Evolutionary conservation across 2,329 filamentous ascomycete genomes (phyloP).

Genomic region (Plectosphaerella plurivora): DNA sequence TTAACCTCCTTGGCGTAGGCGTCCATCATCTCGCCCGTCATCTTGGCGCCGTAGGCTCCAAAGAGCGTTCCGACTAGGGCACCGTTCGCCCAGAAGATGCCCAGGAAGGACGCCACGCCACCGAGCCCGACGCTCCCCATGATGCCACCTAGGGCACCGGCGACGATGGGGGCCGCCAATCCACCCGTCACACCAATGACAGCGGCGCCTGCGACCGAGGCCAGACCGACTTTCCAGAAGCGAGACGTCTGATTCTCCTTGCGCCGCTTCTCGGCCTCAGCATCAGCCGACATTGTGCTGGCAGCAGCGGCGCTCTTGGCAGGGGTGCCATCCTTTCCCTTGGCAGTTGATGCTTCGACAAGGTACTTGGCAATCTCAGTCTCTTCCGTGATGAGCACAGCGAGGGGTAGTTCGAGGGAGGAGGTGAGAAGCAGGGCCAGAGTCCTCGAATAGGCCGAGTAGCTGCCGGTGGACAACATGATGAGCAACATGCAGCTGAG

Average conservation of each 20-base stretch:
- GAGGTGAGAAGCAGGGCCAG: constrained; percentile 65
- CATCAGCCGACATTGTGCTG: constrained; percentile 65
- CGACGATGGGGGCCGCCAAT: constrained; percentile 82
- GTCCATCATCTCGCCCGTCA: constrained; percentile 80
- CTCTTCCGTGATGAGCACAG: constrained; percentile 64
- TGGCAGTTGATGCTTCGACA: constrained; percentile 56
- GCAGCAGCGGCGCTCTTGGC: constrained; percentile 22
- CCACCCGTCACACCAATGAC: constrained; percentile 90
- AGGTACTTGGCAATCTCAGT: constrained; percentile 71
- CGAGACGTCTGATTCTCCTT: constrained; percentile 66
- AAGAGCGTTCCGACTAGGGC: constrained; percentile 84
- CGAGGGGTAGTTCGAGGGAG: constrained; percentile 58
- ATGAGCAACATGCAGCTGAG: constrained; percentile 68
- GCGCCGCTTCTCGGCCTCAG: constrained; percentile 68
- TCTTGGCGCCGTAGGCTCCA: constrained; percentile 80
- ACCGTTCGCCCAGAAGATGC: constrained; percentile 79
- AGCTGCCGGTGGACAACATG: constrained; percentile 67
- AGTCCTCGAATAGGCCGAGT: constrained; percentile 68
- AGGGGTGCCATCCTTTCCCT: constrained; percentile 18
- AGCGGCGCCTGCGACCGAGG: constrained; percentile 81
- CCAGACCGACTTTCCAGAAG: constrained; percentile 88
- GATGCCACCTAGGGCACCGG: constrained; percentile 77
- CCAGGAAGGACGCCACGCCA: constrained; percentile 80
- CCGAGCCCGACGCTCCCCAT: constrained; percentile 84
- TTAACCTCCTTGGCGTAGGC: constrained; percentile 83